phyloP scores from a whole-genome alignment of 768 basidiomycete species.

The Suillus spraguei region DNA sequence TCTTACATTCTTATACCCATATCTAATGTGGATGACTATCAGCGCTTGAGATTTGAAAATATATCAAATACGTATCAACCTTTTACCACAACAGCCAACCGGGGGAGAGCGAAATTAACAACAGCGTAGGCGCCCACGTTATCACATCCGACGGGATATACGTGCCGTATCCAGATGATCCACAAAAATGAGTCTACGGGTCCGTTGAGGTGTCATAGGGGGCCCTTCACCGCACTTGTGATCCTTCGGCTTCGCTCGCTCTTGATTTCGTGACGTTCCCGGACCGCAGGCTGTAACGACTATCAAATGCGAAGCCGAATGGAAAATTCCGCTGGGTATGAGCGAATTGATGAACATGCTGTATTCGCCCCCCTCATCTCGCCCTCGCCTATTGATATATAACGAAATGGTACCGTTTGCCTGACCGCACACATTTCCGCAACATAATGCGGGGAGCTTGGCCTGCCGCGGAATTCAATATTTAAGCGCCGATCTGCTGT shows the following conservation, averaged over 20 bases:
- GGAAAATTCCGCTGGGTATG: neutral
- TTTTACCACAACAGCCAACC: neutral
- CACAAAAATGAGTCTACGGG: neutral
- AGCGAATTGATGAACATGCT: neutral
- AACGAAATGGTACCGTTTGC: neutral
- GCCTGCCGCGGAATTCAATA: slow-evolving; percentile 1
- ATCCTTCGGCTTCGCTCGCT: neutral
- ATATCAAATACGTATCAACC: neutral
- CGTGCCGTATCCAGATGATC: neutral
- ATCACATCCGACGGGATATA: neutral
- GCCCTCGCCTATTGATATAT: neutral
- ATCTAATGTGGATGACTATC: neutral
- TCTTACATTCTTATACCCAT: neutral
- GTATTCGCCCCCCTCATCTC: neutral
- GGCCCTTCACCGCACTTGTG: neutral
- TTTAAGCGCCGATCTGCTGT: neutral
- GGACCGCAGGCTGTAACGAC: neutral
- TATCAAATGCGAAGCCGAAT: neutral
- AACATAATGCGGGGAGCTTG: neutral
- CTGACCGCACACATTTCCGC: neutral
- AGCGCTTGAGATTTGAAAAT: neutral
- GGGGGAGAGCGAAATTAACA: slow-evolving; percentile 1
- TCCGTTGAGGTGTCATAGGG: neutral
- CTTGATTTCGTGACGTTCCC: neutral
- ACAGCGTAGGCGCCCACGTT: neutral